These are phyloP conservation scores for Lentinula aciculospora DNA, from an alignment of 768 basidiomycete genomes.

Conservation along the genomic window DNA sequence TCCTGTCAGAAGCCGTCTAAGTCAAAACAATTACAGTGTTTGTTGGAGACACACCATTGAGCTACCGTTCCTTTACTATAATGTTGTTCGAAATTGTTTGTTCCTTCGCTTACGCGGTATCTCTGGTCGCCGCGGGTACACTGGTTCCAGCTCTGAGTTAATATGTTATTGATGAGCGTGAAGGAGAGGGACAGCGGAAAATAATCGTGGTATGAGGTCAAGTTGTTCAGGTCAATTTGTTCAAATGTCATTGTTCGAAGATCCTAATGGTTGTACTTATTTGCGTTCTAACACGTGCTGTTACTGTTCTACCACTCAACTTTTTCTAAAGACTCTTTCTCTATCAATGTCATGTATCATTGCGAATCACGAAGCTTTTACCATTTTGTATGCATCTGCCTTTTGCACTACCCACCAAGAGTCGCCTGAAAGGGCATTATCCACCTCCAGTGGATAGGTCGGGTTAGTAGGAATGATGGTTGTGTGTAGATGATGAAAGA, in stretches of 20 bases:
- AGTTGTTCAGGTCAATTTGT: background rate
- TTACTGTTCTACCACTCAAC: no score
- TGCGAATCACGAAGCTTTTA: no score
- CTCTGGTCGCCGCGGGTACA: background rate
- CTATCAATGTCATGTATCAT: no score
- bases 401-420: background rate
- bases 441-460: background rate
- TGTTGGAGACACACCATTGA: conserved; percentile 1
- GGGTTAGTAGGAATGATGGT: background rate
- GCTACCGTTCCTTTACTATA: background rate
- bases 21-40: background rate
- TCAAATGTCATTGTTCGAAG: background rate
- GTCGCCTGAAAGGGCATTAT: background rate
- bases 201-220: background rate
- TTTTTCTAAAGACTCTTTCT: no score
- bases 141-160: background rate
- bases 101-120: background rate
- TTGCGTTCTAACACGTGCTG: background rate
- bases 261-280: background rate
- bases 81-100: background rate
- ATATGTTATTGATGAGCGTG: background rate
- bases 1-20: background rate
- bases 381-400: background rate
- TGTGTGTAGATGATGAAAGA: background rate
- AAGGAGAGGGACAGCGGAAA: background rate